Percentiles rank a stretch among this genome's conserved stretches.
Conservation (phyloP, 352 stramenopile genomes). For the Phytopythium mirpurense region DNA sequence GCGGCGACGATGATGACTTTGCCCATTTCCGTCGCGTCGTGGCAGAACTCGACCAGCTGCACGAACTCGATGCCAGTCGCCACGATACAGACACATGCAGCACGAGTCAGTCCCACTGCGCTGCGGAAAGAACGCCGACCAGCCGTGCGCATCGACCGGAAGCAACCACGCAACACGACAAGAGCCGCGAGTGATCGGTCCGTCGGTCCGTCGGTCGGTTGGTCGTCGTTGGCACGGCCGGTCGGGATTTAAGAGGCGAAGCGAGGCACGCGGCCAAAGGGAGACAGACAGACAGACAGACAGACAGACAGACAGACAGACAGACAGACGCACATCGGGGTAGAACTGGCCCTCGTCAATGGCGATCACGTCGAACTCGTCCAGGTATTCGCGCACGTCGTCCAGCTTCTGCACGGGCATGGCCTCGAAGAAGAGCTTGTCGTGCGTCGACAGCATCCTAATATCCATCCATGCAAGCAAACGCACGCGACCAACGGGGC, state of each 20-base stretch:
- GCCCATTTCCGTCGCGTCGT: slow-evolving; percentile 55
- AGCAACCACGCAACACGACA: no score
- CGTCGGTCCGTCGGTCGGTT: no score
- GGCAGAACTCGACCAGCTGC: slow-evolving; percentile 73
- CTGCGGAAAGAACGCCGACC: neutral
- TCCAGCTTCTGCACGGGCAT: slow-evolving; percentile 50
- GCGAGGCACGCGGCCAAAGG: no score
- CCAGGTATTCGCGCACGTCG: slow-evolving; percentile 48
- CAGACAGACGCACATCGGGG: slow-evolving; percentile 60
- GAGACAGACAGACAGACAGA: no score
- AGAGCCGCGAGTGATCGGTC: no score
- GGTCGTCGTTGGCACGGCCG: no score
- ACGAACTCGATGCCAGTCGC: no score
- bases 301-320: no score
- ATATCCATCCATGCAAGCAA: neutral
- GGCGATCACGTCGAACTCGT: slow-evolving; percentile 79
- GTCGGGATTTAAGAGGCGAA: no score
- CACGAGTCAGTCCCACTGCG: slow-evolving; percentile 8
- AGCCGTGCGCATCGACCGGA: no score
- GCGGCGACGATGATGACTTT: slow-evolving; percentile 80
- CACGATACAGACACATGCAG: slow-evolving; percentile 1
- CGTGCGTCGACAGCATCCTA: slow-evolving; percentile 73
- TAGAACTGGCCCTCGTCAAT: slow-evolving; percentile 89
- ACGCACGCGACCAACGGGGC: no score
- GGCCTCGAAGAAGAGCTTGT: slow-evolving; percentile 66